Conservation (phyloP, 352 stramenopile genomes). For the Pythium myriotylum region DNA sequence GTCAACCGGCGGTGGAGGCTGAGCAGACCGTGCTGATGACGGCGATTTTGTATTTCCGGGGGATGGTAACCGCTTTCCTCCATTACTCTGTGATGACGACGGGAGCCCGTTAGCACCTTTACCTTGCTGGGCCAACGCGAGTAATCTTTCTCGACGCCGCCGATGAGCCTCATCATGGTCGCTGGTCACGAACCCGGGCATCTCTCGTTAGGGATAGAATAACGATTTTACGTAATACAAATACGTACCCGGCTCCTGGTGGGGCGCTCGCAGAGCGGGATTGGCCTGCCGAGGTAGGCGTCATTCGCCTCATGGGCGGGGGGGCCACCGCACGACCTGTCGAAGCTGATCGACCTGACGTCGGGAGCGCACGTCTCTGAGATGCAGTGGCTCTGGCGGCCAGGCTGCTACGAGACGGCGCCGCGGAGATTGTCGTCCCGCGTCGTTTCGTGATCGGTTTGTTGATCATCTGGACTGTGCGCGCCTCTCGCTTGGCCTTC, state of each 20-base stretch:
- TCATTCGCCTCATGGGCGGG: conserved; percentile 18
- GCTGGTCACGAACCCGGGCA: conserved; percentile 5
- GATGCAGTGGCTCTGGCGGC: conserved; percentile 24
- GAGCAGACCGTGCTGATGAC: conserved; percentile 9
- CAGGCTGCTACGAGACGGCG: conserved; percentile 50
- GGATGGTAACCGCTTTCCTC: conserved; percentile 22
- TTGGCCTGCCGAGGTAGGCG: conserved; percentile 1
- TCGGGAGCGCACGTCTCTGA: conserved; percentile 2
- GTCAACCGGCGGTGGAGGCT: conserved; percentile 18
- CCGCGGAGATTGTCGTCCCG: conserved; percentile 66
- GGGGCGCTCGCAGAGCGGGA: conserved; percentile 8
- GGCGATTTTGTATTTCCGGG: conserved; percentile 23
- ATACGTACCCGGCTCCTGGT: conserved; percentile 11
- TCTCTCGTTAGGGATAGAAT: not conserved
- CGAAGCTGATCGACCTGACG: conserved; percentile 9
- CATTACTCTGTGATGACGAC: conserved; percentile 15
- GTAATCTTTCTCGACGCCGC: conserved; percentile 23
- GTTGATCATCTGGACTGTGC: conserved; percentile 75
- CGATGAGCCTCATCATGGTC: conserved; percentile 16
- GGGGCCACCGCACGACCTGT: conserved; percentile 12
- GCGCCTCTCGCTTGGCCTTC: conserved; percentile 67
- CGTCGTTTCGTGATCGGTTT: conserved; percentile 51
- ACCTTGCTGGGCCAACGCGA: conserved; percentile 21
- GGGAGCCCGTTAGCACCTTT: conserved; percentile 2
- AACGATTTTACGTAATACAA: not conserved